Evolutionary conservation across 164 flowering plant genomes (phyloP), one percentile per base, ranked within the genome.

Genomic region (Brasenia schreberi): DNA sequence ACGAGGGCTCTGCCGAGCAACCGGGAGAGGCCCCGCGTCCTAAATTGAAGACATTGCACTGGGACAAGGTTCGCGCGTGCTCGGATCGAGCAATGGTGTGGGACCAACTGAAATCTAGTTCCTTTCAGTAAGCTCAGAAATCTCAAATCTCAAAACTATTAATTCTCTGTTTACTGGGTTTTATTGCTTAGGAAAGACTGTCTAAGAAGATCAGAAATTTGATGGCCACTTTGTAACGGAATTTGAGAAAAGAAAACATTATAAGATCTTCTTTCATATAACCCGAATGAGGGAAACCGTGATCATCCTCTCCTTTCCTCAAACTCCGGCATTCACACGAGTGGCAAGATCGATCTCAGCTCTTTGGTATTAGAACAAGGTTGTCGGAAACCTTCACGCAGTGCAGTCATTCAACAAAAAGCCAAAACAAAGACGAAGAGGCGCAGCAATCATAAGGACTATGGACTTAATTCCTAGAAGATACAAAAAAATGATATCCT

Each of bases 51-150:
- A 88, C 97, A 0, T 71, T 95, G 73, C 99, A 95, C 64, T 92
- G 99, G 97, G 99, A 95, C 77, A 91, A 95, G 80, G 99, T 92
- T 16, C 80, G 96, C 73, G 97, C 96, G 17, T 88, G 91, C 79
- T 88, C 97, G 23, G 97, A 88, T 80, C 82, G 91, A 7, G 97
- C 83, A 43, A 95, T 89, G 96, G 97, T 95, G 74, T 95, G 99
- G 99, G 99, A 95, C 83, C 97, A 91, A 69, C 81, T 94, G 66
- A 80, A 82, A 76, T 88, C 90, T 19, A 91, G 97, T 81, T 94
- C 99, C 1, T 94, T 94, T 68, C 88, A 87, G 99, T 91, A 84
- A 62, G 63, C 33, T 7, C 33, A 12, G 39, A 33, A 33, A 33
- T 33, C 39, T 33, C 39, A 33, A 33, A 33, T 33, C 39, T 33